These are phyloP conservation scores for Polygonum aviculare DNA, from an alignment of 148 eudicot species.

Conservation along the genomic window DNA sequence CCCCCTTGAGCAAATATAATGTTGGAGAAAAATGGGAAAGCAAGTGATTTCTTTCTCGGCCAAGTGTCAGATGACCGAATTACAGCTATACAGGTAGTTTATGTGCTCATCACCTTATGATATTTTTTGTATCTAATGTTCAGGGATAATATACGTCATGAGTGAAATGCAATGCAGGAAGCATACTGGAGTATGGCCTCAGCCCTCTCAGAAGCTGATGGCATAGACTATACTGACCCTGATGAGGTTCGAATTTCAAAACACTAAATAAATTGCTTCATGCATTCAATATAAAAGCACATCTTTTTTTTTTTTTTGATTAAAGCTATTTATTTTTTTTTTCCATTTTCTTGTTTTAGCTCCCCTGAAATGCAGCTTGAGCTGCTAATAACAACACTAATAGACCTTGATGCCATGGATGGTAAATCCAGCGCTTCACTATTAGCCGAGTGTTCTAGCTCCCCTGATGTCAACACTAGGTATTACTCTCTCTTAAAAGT, in stretches of 20 bases:
- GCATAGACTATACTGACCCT: constrained; percentile 90
- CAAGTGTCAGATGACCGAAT: constrained; percentile 76
- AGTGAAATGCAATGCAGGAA: constrained; percentile 39
- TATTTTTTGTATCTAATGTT: neutral
- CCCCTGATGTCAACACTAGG: constrained; percentile 91
- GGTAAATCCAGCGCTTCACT: constrained; percentile 91
- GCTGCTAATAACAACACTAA: constrained; percentile 73
- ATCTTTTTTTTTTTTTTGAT: neutral
- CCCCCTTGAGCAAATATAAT: constrained; percentile 36
- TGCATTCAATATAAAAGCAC: neutral
- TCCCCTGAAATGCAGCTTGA: constrained; percentile 69
- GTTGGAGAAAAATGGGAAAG: constrained; percentile 87
- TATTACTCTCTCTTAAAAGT: constrained; percentile 17
- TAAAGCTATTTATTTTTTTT: neutral
- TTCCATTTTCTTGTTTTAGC: neutral
- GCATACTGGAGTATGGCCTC: constrained; percentile 86
- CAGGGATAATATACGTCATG: neutral
- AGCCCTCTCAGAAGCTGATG: constrained; percentile 94
- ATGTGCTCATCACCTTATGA: neutral
- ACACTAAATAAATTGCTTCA: neutral
- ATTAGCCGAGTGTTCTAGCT: constrained; percentile 81
- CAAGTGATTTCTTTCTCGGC: constrained; percentile 56
- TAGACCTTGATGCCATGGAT: constrained; percentile 99
- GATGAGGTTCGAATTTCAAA: constrained; percentile 56
- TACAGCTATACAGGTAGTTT: constrained; percentile 62